Evolutionary conservation across 768 basidiomycete species (phyloP).

Genomic region (Paxillus rubicundulus): DNA sequence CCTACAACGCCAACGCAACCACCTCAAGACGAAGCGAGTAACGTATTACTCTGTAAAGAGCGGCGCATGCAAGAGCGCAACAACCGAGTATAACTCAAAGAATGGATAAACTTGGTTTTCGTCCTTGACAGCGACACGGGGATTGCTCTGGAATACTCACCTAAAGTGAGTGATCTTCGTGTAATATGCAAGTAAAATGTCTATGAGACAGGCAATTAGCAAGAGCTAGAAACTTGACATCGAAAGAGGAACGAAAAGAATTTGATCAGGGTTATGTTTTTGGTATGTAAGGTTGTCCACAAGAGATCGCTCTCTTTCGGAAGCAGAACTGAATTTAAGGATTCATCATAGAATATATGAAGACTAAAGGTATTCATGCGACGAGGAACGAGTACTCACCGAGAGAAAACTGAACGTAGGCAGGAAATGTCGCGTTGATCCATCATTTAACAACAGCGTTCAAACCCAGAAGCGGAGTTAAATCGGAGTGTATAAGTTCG

Average conservation of each 20-base stretch:
- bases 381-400: constrained; percentile 14
- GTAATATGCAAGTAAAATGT: background rate
- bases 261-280: constrained; percentile 49
- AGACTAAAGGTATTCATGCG: background rate
- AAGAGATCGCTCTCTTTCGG: constrained; percentile 75
- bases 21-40: constrained; percentile 49
- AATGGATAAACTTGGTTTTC: constrained; percentile 86
- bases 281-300: constrained; percentile 62
- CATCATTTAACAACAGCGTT: background rate
- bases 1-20: constrained; percentile 35
- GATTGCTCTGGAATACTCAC: background rate
- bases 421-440: no score
- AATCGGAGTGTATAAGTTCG: background rate
- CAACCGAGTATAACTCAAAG: constrained; percentile 55
- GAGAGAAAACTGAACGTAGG: no score
- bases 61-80: constrained; percentile 34
- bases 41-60: constrained; percentile 38
- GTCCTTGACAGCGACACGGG: constrained; percentile 35
- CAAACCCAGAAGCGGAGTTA: constrained; percentile 24
- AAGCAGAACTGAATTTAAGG: constrained; percentile 73
- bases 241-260: background rate
- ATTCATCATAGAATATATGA: constrained; percentile 43
- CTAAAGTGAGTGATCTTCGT: constrained; percentile 1
- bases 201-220: constrained; percentile 9
- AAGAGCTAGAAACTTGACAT: background rate